phyloP scores from a whole-genome alignment of 306 rosid genomes.

The Prosopis cineraria region DNA sequence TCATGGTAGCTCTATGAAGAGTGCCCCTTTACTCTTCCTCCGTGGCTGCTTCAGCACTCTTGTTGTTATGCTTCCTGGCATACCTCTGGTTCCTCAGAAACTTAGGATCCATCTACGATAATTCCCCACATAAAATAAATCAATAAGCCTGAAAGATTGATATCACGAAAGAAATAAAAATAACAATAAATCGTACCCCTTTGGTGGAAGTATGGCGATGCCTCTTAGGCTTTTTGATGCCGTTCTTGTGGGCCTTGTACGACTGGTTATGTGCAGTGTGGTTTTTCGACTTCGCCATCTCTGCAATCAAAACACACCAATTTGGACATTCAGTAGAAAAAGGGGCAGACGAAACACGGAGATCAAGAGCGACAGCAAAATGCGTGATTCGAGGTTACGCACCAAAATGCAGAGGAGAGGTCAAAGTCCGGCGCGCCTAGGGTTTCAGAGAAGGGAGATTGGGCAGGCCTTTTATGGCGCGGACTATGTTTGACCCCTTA shows the following conservation, averaged over 20 bases:
- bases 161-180: not conserved
- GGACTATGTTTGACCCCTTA: not conserved
- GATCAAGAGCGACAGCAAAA: not conserved
- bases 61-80: constrained; percentile 96
- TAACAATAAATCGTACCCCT: not conserved
- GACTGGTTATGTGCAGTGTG: constrained; percentile 99
- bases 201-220: constrained; percentile 29
- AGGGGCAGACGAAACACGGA: not conserved
- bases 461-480: no score
- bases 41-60: constrained; percentile 47
- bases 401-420: not conserved
- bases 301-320: constrained; percentile 37
- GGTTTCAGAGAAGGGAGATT: constrained; percentile 33
- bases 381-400: not conserved
- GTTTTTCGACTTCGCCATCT: constrained; percentile 99
- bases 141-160: not conserved
- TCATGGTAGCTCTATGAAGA: constrained; percentile 24
- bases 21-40: constrained; percentile 65
- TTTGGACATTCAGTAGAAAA: not conserved
- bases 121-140: not conserved
- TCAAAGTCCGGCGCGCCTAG: constrained; percentile 13
- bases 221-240: constrained; percentile 29
- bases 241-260: constrained; percentile 56
- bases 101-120: constrained; percentile 89
- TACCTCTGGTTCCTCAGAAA: constrained; percentile 99